These are phyloP conservation scores for Iris macrosiphon DNA, from an alignment of 106 monocot species.

Conservation along the genomic window DNA sequence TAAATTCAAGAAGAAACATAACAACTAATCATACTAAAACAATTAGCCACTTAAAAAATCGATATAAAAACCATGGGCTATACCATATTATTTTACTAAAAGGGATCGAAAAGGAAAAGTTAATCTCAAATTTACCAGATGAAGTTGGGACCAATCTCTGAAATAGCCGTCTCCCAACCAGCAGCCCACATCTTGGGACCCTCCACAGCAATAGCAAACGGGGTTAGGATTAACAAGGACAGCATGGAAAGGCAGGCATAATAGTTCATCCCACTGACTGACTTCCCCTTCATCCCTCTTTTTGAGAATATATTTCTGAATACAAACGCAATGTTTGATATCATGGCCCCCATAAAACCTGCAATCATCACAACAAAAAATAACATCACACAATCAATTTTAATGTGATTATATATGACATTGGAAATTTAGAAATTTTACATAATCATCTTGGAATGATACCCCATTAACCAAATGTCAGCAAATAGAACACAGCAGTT, in stretches of 20 bases:
- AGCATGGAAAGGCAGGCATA: constrained; percentile 88
- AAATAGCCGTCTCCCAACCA: constrained; percentile 71
- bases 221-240: constrained; percentile 69
- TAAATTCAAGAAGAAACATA: no score
- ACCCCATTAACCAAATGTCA: no score
- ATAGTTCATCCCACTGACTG: constrained; percentile 88
- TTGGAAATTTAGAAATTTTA: no score
- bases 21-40: no score
- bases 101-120: no score
- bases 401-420: no score
- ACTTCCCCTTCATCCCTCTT: constrained; percentile 87
- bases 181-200: constrained; percentile 79
- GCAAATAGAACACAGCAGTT: no score
- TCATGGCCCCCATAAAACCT: constrained; percentile 98
- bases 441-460: no score
- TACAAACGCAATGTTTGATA: constrained; percentile 88
- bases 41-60: no score
- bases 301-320: constrained; percentile 91
- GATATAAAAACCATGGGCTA: no score
- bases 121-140: constrained; percentile 59
- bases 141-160: constrained; percentile 60
- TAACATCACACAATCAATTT: background rate
- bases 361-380: constrained; percentile 23
- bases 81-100: no score
- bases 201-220: constrained; percentile 83